Conservation (phyloP, 768 basidiomycete species). For the Ramaria rubella region DNA sequence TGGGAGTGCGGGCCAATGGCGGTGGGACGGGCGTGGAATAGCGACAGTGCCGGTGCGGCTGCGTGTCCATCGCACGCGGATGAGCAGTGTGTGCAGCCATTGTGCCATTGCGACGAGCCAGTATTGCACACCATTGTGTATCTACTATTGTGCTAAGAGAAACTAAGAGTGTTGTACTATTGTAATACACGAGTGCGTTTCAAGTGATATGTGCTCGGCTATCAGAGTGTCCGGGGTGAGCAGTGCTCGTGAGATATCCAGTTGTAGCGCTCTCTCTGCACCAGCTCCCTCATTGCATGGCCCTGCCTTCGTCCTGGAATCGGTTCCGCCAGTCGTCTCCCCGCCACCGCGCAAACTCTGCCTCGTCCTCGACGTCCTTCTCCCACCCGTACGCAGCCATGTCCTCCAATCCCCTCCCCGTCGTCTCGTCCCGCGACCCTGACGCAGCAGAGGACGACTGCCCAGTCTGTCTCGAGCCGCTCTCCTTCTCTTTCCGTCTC, state of each 20-base stretch:
- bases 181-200: too few relatives aligned
- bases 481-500: conserved; percentile 86
- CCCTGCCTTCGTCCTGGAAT: neutral
- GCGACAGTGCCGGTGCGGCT: too few relatives aligned
- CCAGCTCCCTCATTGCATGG: neutral
- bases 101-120: too few relatives aligned
- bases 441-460: conserved; percentile 83
- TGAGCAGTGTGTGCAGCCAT: too few relatives aligned
- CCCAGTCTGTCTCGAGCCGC: conserved; percentile 92
- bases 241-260: neutral
- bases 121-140: too few relatives aligned
- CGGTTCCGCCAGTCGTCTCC: neutral
- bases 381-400: conserved; percentile 1
- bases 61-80: too few relatives aligned
- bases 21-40: too few relatives aligned
- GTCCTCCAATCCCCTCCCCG: conserved; percentile 17
- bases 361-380: neutral
- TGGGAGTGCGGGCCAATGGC: too few relatives aligned
- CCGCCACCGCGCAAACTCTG: neutral
- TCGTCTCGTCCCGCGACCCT: conserved; percentile 58
- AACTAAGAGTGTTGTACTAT: too few relatives aligned
- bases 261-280: neutral
- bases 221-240: neutral
- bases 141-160: too few relatives aligned
- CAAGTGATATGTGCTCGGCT: too few relatives aligned